A percentile compares a stretch with the other conserved stretches of the same genome.
Evolutionary conservation across 306 rosid species (phyloP).

Genomic region (Glycine latifolia): DNA sequence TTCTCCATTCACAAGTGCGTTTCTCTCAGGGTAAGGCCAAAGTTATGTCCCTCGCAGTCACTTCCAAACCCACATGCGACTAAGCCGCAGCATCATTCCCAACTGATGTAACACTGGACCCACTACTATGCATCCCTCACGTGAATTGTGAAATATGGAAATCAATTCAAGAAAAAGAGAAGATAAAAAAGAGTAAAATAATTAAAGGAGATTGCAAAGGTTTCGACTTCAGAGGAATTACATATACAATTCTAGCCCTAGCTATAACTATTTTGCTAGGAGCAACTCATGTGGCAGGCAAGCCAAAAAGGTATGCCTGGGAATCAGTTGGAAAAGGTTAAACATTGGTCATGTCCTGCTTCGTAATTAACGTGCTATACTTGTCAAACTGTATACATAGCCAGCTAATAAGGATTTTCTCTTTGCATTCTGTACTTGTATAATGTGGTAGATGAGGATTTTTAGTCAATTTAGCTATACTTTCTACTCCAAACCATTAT

Average conservation of each 20-base stretch:
- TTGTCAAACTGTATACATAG: not conserved
- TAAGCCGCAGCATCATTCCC: constrained; percentile 33
- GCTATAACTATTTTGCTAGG: not conserved
- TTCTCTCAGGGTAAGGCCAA: not conserved
- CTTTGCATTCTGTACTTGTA: not conserved
- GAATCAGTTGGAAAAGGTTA: constrained; percentile 33
- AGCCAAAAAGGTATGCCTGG: constrained; percentile 43
- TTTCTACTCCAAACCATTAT: constrained; percentile 4
- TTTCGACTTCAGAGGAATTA: constrained; percentile 4
- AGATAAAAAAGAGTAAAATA: not conserved
- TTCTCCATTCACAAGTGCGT: too few relatives aligned
- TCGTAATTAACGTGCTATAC: not conserved
- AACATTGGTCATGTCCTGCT: constrained; percentile 31
- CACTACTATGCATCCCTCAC: constrained; percentile 36
- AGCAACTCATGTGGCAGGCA: constrained; percentile 56
- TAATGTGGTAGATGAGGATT: not conserved
- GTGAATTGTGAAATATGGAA: constrained; percentile 37
- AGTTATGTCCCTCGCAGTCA: not conserved
- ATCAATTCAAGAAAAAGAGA: not conserved
- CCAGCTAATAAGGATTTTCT: constrained; percentile 12
- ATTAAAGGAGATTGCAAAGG: constrained; percentile 7
- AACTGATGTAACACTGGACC: constrained; percentile 36
- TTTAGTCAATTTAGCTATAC: not conserved
- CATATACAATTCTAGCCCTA: not conserved
- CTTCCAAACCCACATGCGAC: constrained; percentile 10